Evolutionary conservation across 176 grass and related monocot genomes (phyloP).

Genomic region (Oryza punctata): DNA sequence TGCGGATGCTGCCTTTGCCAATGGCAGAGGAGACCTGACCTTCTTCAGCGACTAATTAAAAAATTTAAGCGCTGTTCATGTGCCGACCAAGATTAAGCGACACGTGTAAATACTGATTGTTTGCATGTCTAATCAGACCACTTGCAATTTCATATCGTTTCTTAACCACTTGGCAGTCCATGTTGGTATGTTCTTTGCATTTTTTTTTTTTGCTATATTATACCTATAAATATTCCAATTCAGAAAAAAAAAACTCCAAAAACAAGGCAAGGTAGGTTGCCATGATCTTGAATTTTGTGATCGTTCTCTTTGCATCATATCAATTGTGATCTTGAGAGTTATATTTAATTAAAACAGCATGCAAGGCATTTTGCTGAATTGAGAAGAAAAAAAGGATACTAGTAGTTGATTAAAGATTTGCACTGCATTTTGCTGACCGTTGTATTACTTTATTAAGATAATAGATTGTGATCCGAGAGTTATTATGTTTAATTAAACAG

Average conservation of each 20-base stretch:
- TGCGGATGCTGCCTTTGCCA: slow-evolving; percentile 39
- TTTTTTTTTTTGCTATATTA: background rate
- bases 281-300: background rate
- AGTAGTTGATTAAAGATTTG: background rate
- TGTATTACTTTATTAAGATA: no score
- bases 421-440: background rate
- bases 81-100: background rate
- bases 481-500: background rate
- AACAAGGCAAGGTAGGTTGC: background rate
- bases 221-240: background rate
- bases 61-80: background rate
- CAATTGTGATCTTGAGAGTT: background rate
- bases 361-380: slow-evolving; percentile 13
- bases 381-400: background rate
- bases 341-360: background rate
- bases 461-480: background rate
- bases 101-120: slow-evolving; percentile 15
- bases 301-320: background rate
- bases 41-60: background rate
- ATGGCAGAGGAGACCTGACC: background rate
- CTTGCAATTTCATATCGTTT: background rate
- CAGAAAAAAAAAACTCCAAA: background rate
- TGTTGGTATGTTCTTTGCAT: background rate
- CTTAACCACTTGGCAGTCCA: background rate
- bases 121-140: slow-evolving; percentile 10